Evolutionary conservation across 306 rosid species (phyloP).

Genomic region (Acacia crassicarpa): DNA sequence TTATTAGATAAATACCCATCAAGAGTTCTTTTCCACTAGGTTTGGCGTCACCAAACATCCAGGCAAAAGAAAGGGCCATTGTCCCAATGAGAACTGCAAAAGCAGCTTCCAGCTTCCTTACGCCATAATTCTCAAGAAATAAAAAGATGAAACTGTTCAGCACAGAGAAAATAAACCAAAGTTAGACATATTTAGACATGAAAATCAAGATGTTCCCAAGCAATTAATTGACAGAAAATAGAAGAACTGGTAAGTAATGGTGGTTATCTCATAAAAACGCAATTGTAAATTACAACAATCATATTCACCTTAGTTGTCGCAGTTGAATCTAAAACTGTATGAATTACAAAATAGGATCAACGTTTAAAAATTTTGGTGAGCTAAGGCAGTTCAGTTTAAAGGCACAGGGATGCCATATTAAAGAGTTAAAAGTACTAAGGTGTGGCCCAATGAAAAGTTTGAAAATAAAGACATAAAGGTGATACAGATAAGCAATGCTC

Average conservation of each 20-base stretch:
- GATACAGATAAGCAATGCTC: background rate
- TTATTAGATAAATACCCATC: slow-evolving; percentile 47
- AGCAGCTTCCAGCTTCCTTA: slow-evolving; percentile 90
- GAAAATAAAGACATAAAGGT: background rate
- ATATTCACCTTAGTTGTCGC: background rate
- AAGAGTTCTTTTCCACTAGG: slow-evolving; percentile 73
- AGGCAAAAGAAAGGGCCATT: slow-evolving; percentile 83
- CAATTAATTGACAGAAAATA: background rate
- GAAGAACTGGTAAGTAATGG: background rate
- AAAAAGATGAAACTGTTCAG: slow-evolving; percentile 71
- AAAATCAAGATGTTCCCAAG: slow-evolving; percentile 3
- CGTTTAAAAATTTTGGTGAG: background rate
- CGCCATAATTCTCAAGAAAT: slow-evolving; percentile 89
- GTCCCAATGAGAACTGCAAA: slow-evolving; percentile 78
- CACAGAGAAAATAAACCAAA: slow-evolving; percentile 29
- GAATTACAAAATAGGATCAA: background rate
- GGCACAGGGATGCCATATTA: background rate
- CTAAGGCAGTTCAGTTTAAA: background rate
- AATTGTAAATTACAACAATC: background rate
- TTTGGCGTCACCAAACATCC: slow-evolving; percentile 85
- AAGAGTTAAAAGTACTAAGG: background rate
- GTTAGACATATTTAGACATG: slow-evolving; percentile 32
- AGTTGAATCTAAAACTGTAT: background rate
- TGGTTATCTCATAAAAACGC: background rate
- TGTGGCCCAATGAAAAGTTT: background rate